These are phyloP conservation scores for Phycomyces blakesleeanus DNA, from an alignment of 192 early-diverging fungal genomes.

Conservation along the genomic window DNA sequence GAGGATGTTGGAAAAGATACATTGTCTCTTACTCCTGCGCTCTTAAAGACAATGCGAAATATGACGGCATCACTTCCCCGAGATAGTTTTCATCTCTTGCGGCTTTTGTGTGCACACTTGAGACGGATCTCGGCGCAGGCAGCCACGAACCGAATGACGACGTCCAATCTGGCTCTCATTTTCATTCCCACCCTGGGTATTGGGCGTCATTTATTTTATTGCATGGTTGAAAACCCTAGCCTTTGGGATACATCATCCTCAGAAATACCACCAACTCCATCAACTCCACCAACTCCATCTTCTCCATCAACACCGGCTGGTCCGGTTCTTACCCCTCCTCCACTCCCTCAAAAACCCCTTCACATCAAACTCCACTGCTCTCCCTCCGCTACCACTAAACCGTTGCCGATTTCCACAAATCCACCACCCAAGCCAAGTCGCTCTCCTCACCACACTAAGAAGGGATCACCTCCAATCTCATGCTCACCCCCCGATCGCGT, in stretches of 20 bases:
- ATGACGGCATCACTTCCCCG: slow-evolving; percentile 46
- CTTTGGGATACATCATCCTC: slow-evolving; percentile 24
- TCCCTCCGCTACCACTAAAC: neutral
- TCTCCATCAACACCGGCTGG: slow-evolving; percentile 15
- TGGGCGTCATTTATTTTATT: slow-evolving; percentile 49
- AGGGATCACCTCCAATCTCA: slow-evolving; percentile 11
- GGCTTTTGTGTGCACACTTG: slow-evolving; percentile 49
- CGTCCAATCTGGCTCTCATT: slow-evolving; percentile 56
- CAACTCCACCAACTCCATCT: neutral
- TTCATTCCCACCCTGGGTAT: slow-evolving; percentile 59
- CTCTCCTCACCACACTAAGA: neutral
- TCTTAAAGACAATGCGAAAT: slow-evolving; percentile 21
- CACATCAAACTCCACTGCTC: neutral
- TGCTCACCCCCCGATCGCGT: neutral
- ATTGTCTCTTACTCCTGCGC: slow-evolving; percentile 24
- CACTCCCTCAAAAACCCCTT: slow-evolving; percentile 14
- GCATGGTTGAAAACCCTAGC: slow-evolving; percentile 39
- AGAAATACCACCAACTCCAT: neutral
- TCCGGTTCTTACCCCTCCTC: slow-evolving; percentile 13
- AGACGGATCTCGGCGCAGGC: slow-evolving; percentile 43
- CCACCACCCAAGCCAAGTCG: slow-evolving; percentile 17
- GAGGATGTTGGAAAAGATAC: slow-evolving; percentile 17
- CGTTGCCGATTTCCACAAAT: neutral
- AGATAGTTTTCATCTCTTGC: slow-evolving; percentile 47
- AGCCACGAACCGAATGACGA: slow-evolving; percentile 56